A percentile compares a stretch with the other conserved stretches of the same genome.
Conservation (phyloP, 164 flowering plant species). For the Umbilicus rupestris region DNA sequence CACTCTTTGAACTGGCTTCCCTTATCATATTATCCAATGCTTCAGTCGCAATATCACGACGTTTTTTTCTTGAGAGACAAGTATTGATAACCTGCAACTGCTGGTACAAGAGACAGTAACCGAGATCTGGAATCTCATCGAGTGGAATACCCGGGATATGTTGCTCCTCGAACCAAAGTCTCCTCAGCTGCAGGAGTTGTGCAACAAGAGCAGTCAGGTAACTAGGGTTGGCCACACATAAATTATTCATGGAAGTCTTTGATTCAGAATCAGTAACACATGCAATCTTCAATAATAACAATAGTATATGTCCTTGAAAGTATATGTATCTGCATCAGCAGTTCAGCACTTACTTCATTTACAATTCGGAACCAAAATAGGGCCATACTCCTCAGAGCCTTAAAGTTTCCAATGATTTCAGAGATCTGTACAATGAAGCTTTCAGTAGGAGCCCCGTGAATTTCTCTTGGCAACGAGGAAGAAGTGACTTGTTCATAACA, state of each 20-base stretch:
- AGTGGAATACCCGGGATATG: constrained; percentile 64
- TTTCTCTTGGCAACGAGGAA: constrained; percentile 53
- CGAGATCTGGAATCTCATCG: constrained; percentile 70
- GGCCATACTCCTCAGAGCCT: constrained; percentile 59
- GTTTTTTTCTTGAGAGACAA: constrained; percentile 78
- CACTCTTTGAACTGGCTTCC: constrained; percentile 31
- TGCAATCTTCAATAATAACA: no score
- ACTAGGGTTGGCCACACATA: neutral
- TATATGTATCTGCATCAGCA: neutral
- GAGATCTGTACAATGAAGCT: constrained; percentile 69
- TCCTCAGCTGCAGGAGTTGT: constrained; percentile 56
- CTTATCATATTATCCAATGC: constrained; percentile 45
- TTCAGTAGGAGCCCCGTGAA: constrained; percentile 77
- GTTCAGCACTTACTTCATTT: constrained; percentile 62
- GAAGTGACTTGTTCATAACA: constrained; percentile 18
- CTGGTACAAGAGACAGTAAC: constrained; percentile 78
- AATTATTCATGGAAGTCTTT: neutral
- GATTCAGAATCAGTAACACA: neutral
- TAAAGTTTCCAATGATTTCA: constrained; percentile 75
- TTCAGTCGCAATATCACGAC: constrained; percentile 48
- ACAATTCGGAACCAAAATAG: constrained; percentile 68
- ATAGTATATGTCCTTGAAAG: neutral
- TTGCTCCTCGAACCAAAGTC: constrained; percentile 71
- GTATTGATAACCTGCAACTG: constrained; percentile 86
- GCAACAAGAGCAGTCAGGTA: neutral